Evolutionary conservation across 108 stramenopile genomes (phyloP), one percentile per base, ranked within the genome.

Genomic region (Nannochloropsis granulata): DNA sequence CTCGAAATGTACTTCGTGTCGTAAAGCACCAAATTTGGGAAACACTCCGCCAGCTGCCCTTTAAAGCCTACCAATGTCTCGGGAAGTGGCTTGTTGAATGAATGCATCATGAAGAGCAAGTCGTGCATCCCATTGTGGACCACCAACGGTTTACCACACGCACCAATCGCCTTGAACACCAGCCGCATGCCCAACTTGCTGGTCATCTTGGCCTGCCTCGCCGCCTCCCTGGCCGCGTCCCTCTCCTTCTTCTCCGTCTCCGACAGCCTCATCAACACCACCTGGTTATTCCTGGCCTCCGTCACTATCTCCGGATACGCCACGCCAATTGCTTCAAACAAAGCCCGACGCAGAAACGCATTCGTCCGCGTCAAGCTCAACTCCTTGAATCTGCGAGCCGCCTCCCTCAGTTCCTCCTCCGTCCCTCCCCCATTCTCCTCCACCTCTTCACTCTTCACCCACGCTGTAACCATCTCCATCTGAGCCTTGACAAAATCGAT

Each of bases 61-160:
- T 34, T 26, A 0, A 80, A 25, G 80, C 11, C 80, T 19, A 25
- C 11, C 25, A 81, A 24, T 2, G 14, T 25, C 25, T 42, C 80
- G 34, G 34, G 80, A 16, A 81, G 24, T 42, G 26, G 80, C 24
- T 34, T 34, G 25, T 81, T 19, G 25, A 34, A 81, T 19, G 26
- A 3, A 23, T 8, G 7, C 25, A 81, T 42, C 34, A 25, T 81
- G 25, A 25, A 81, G 8, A 25, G 34, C 25, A 81, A 26, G 34
- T 83, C 86, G 79, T 83, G 82, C 43, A 86, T 14, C 13, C 86
- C 86, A 56, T 86, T 86, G 83, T 86, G 82, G 24, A 45, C 45
- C 26, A 86, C 79, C 43, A 86, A 45, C 44, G 86, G 86, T 79
- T 83, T 82, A 19, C 79, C 82, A 12, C 78, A 83, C 44, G 43